Evolutionary conservation across 1,139 yeast species (phyloP), one percentile per base, ranked within the genome.

Genomic region (Sugiyamaella xylanicola): DNA sequence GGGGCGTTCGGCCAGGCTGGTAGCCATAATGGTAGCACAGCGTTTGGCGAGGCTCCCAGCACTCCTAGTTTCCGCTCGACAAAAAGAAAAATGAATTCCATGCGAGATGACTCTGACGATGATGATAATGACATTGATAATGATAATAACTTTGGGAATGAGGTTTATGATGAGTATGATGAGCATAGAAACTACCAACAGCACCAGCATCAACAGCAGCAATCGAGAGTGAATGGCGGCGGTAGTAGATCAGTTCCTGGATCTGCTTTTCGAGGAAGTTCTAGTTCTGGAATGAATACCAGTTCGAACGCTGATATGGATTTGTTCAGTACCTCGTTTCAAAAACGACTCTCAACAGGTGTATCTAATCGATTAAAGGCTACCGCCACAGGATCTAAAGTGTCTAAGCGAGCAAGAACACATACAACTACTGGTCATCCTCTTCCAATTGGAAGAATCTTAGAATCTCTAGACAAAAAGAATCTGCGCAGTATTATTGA

Each of bases 401-500:
- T 46, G 17, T 16, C 49, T 36, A 64, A 65, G 40, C 61, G 66
- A 20, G 61, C 64, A 16, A 59, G 66, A 19, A 54, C 57, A 4
- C 59, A 55, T 16, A 59, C 63, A 16, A 60, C 67, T 11, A 43
- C 58, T 15, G 74, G 77, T 8, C 70, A 72, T 19, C 75, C 71
- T 1, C 75, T 87, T 56, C 87, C 92, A 1, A 69, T 86, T 21
- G 69, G 74, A 49, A 75, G 95, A 58, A 71, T 86, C 29, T 77
- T 88, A 25, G 95, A 88, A 69, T 83, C 87, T 4, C 73, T 88
- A 59, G 87, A 84, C 68, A 79, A 80, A 56, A 68, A 74, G 44
- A 75, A 82, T 32, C 74, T 89, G 44, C 84, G 82, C 64, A 66
- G 68, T 16, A 69, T 89, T 45, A 72, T 89, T 36, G 73, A 75